Base-by-base conservation (phyloP, 2,329 filamentous ascomycete species). In the Claviceps capensis region DNA sequence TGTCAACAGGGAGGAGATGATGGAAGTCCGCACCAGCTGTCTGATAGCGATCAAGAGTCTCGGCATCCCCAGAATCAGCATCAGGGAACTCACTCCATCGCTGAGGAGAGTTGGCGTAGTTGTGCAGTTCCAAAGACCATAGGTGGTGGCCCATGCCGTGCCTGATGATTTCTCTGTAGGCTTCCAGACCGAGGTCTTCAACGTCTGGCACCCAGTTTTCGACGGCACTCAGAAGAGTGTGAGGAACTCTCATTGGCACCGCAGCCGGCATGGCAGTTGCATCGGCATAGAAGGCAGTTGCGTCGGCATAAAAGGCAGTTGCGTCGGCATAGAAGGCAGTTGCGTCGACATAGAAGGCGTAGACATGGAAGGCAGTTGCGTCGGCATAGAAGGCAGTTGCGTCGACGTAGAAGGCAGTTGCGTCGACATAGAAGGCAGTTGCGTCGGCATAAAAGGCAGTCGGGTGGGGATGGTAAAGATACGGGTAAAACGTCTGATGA, bases 1-100 rank as follows among this genome's bases (percentile, higher is more conserved):
- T 11, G 9, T 37, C 34, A 5, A n/a, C 4, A n/a, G 6, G 3
- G 26, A 41, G 11, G 3, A 1, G 2, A 17, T 22, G 3, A 19
- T 19, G 34, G 11, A 42, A 9, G 2, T 36, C 0, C 13, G 22
- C 16, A 3, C 8, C 3, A 13, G 23, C 47, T 22, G 36, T 16
- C 23, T 7, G 6, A n/a, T 47, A 47, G 3, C 7, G 17, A 17
- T 23, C 26, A 7, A 23, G 36, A 7, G 2, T 22, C 4, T 51
- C 42, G n/a, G 19, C 23, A 3, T 47, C 44, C n/a, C 42, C 49
- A 14, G 23, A 44, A 5, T 14, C 30, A 13, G n/a, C 7, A 19
- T 52, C 50, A 5, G 50, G 45, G 7, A 52, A 52, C 45, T 48
- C 38, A 7, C 50, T 52, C 50, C 50, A 52, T 17, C 16, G 45